phyloP scores from a whole-genome alignment of 768 basidiomycete species.

The Russula ochroleuca region DNA sequence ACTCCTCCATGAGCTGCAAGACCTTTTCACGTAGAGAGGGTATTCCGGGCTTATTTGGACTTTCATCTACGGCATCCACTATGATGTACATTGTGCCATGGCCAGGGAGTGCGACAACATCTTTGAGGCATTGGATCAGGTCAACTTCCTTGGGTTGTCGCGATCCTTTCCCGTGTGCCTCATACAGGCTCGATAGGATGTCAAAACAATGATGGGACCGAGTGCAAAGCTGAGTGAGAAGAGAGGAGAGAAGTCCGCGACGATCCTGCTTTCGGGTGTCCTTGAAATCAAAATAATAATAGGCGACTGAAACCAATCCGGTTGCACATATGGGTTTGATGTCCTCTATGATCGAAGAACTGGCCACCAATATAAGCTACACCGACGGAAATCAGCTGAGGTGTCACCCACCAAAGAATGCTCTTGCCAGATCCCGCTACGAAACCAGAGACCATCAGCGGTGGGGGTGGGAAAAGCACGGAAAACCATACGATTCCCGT shows the following conservation, averaged over 20 bases:
- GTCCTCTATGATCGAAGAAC: constrained; percentile 10
- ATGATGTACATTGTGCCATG: background rate
- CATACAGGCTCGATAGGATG: background rate
- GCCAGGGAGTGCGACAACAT: background rate
- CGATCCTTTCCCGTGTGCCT: background rate
- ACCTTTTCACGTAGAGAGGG: constrained; percentile 5
- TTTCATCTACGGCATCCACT: constrained; percentile 2
- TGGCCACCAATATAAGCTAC: background rate
- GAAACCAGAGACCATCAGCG: background rate
- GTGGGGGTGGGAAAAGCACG: no score
- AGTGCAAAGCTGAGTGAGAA: constrained; percentile 4
- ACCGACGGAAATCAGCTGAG: background rate
- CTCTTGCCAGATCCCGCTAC: constrained; percentile 17
- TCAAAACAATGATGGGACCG: background rate
- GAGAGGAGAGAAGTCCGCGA: constrained; percentile 3
- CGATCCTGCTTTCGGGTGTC: constrained; percentile 1
- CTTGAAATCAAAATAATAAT: constrained; percentile 9
- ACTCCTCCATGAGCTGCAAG: background rate
- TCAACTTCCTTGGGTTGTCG: background rate
- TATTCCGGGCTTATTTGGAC: background rate
- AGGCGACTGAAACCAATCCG: background rate
- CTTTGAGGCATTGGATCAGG: background rate
- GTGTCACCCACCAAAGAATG: background rate
- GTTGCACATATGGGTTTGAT: background rate
- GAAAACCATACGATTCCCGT: constrained; percentile 8